Evolutionary conservation across 257 asterid species (phyloP).

Genomic region (Solanum chilense): DNA sequence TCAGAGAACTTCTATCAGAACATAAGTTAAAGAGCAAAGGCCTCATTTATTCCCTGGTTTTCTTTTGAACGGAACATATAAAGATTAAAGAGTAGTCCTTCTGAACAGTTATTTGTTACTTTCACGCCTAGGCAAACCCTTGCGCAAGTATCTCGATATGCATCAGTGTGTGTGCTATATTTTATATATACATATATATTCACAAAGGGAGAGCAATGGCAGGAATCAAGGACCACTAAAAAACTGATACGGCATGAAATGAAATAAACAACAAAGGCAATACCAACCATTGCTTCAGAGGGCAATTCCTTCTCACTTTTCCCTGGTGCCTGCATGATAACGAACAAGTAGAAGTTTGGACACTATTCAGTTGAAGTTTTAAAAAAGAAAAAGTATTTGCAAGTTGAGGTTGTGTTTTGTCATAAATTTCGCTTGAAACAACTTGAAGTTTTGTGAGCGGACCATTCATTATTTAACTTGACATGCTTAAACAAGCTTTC

Average conservation of each 20-base stretch:
- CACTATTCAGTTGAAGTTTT: neutral
- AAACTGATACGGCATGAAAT: neutral
- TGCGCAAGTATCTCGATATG: neutral
- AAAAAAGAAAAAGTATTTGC: neutral
- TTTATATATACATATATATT: neutral
- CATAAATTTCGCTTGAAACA: neutral
- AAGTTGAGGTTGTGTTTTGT: neutral
- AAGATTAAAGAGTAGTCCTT: neutral
- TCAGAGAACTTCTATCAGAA: neutral
- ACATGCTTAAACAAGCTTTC: neutral
- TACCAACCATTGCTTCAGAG: constrained; percentile 78
- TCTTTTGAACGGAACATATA: neutral
- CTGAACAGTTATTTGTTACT: neutral
- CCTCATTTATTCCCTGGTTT: neutral
- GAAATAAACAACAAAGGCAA: neutral
- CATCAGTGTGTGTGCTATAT: neutral
- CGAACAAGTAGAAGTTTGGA: constrained; percentile 4
- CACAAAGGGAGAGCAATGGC: neutral
- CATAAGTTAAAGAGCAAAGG: neutral
- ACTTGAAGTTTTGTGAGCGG: neutral
- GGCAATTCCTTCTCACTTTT: constrained; percentile 88
- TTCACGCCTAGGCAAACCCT: neutral
- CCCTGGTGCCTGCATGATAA: constrained; percentile 73
- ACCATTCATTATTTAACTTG: neutral
- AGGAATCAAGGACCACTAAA: neutral